Evolutionary conservation across 2,329 filamentous ascomycete genomes (phyloP), one percentile per base, ranked within the genome.

Genomic region (Nigrospora oryzae): DNA sequence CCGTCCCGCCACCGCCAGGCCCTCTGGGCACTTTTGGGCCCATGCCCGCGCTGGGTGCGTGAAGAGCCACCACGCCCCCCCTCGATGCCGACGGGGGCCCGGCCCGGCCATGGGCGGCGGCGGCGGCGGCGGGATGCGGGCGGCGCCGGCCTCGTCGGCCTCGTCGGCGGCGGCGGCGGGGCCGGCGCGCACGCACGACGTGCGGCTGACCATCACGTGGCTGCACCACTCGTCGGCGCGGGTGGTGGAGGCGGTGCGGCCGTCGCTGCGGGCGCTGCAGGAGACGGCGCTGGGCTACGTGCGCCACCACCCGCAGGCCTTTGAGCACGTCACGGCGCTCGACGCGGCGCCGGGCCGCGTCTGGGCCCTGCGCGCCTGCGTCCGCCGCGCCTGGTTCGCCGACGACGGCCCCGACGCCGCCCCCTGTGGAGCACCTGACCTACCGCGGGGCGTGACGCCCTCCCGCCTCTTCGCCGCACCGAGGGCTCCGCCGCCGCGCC

Each of bases 341-440:
- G 46, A 48, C 16, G 16, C 36, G 4, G 36, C 40, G 3, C 34
- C 42, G 1, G 35, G 17, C 28, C n/a, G 39, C 38, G 41, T 31
- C 19, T 38, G 28, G 40, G 32, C 33, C 2, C 48, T 62, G 35
- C 45, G 53, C 14, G 56, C 56, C 11, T 37, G 40, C 17, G 51
- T 63, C 12, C 50, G 49, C 15, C 41, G 47, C 10, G 55, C 54
- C 23, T 43, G 47, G 17, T 51, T 58, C 40, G 58, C 51, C 16
- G 47, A 46, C 41, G 54, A 55, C 15, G 14, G 15, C 5, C 14
- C 34, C 34, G 14, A 14, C 14, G 34, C 34, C 34, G 40, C 35
- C 44, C 48, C 49, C 28, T 64, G 59, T n/a, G n/a, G n/a, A n/a
- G 46, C 58, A 63, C 34, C 47, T 65, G 52, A 43, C 46, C 36